A percentile compares a stretch with the other conserved stretches of the same genome.
Conservation (phyloP, 2,329 filamentous ascomycete genomes). For the Trichoderma afroharzianum region DNA sequence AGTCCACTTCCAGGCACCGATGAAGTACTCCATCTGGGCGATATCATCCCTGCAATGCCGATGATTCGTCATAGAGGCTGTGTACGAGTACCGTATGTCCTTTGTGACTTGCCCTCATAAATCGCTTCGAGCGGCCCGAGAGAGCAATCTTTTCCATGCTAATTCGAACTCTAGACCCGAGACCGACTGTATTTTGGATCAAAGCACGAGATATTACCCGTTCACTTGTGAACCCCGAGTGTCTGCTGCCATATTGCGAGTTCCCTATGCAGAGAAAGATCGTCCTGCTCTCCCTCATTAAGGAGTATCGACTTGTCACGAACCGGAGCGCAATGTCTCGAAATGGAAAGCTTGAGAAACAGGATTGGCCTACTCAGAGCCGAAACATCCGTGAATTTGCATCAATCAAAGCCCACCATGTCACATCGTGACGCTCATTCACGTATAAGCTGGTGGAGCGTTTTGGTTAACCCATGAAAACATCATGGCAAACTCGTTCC, state of each 20-base stretch:
- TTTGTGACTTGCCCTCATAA: not conserved
- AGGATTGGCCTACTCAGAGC: slow-evolving; percentile 1
- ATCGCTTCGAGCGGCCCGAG: not conserved
- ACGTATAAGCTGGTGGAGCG: not conserved
- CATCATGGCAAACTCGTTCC: slow-evolving; percentile 1
- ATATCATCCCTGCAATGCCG: not conserved
- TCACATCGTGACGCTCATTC: slow-evolving; percentile 11
- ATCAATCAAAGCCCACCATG: not conserved
- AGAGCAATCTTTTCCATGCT: not conserved
- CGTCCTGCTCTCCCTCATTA: not conserved
- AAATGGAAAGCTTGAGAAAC: not conserved
- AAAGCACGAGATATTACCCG: not conserved
- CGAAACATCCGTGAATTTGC: slow-evolving; percentile 8
- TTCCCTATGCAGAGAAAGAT: not conserved
- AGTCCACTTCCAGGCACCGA: not conserved
- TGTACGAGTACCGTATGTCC: not conserved
- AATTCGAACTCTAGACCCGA: no score
- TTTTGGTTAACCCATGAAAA: not conserved
- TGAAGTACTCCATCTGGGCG: not conserved
- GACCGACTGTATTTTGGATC: not conserved
- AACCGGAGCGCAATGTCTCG: not conserved
- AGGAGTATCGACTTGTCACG: not conserved
- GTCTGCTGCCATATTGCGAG: not conserved
- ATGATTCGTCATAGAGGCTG: not conserved
- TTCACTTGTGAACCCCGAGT: not conserved